Conservation (phyloP, 768 basidiomycete genomes). For the Lactarius akahatsu region DNA sequence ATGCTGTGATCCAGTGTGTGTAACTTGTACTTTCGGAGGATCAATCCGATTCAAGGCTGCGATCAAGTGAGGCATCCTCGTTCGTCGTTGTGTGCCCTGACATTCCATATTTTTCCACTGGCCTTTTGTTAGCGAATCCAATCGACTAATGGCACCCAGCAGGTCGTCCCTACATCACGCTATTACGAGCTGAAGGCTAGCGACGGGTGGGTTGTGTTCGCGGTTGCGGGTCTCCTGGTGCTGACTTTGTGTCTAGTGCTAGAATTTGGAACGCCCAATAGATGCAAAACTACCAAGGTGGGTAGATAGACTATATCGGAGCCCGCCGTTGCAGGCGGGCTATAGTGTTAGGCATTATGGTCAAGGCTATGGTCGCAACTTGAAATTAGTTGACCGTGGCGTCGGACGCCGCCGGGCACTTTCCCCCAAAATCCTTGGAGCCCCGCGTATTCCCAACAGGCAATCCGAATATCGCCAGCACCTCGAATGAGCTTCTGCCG, state of each 20-base stretch:
- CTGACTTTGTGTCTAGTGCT: constrained; percentile 46
- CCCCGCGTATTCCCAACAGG: too few species aligned
- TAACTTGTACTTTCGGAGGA: constrained; percentile 47
- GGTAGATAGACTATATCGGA: too few species aligned
- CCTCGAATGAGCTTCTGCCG: too few species aligned
- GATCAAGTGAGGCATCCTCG: constrained; percentile 68
- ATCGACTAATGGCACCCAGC: constrained; percentile 90
- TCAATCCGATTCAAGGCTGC: constrained; percentile 45
- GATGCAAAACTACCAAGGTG: constrained; percentile 42
- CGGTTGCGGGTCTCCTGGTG: constrained; percentile 13
- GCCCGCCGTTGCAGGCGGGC: too few species aligned
- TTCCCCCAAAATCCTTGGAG: too few species aligned
- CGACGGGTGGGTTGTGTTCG: constrained; percentile 54
- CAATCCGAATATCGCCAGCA: too few species aligned
- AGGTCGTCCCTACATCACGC: constrained; percentile 77
- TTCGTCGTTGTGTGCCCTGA: constrained; percentile 1
- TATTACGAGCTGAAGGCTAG: constrained; percentile 80
- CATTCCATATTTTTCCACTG: constrained; percentile 42
- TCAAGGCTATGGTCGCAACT: too few species aligned
- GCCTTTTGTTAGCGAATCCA: constrained; percentile 96
- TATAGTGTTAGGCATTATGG: too few species aligned
- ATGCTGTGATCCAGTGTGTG: constrained; percentile 88
- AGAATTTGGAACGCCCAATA: constrained; percentile 76
- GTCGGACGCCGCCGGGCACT: too few species aligned
- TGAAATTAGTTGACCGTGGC: too few species aligned